Evolutionary conservation across 768 basidiomycete genomes (phyloP).

Genomic region (Daedaleopsis sinensis): DNA sequence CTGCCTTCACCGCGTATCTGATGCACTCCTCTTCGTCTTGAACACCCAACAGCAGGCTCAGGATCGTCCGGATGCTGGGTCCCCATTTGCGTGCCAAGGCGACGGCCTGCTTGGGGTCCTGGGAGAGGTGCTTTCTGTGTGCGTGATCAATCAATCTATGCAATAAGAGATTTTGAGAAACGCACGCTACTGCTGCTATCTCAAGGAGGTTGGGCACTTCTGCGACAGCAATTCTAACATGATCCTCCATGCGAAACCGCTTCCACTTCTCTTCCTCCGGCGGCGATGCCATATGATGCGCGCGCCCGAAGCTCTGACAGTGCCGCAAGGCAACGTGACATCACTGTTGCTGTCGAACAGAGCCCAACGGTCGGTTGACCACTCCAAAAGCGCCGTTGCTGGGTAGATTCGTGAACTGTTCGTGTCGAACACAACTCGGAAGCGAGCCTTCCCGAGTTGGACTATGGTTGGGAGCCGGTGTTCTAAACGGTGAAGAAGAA

Average conservation of each 20-base stretch:
- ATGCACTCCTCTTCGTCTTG: background rate
- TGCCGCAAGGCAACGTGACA: background rate
- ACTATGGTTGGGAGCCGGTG: background rate
- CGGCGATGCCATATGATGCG: background rate
- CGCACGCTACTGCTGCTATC: background rate
- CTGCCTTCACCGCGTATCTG: background rate
- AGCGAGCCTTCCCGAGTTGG: background rate
- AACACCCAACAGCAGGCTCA: background rate
- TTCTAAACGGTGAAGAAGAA: conserved; percentile 2
- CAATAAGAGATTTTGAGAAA: background rate
- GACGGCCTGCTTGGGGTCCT: background rate
- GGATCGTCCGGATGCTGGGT: background rate
- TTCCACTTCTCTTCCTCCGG: no score
- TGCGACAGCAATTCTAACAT: background rate
- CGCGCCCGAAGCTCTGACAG: background rate
- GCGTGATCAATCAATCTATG: background rate
- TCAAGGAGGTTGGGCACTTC: background rate
- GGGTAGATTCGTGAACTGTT: background rate
- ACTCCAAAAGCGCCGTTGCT: no score
- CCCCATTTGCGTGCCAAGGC: background rate
- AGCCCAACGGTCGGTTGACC: background rate
- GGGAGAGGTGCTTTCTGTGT: background rate
- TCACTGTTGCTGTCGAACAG: background rate
- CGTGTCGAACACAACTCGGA: background rate
- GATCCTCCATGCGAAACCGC: conserved; percentile 1